phyloP scores from a whole-genome alignment of 164 flowering plant species.

The Cinnamomum chago region DNA sequence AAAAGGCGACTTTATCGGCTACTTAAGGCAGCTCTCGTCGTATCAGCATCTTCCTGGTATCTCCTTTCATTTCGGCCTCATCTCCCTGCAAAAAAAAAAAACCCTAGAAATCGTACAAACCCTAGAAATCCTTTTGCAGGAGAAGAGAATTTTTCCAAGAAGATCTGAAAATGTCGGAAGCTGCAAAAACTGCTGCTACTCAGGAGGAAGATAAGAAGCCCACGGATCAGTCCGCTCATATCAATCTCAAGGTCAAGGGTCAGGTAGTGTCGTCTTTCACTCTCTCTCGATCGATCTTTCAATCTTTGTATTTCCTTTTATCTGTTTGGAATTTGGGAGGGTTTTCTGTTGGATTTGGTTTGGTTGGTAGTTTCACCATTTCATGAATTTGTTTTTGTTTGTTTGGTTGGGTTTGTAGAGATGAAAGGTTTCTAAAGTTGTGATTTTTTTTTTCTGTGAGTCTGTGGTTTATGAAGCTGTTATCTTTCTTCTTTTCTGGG shows the following conservation, averaged over 20 bases:
- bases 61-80: not conserved
- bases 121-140: not conserved
- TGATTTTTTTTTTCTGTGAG: too few species aligned
- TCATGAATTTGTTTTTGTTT: too few species aligned
- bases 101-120: slow-evolving; percentile 1
- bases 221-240: slow-evolving; percentile 18
- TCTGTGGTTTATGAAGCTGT: too few species aligned
- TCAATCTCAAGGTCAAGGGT: slow-evolving; percentile 27
- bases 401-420: too few species aligned
- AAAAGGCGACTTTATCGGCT: not conserved
- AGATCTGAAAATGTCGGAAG: slow-evolving; percentile 13
- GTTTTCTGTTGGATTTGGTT: too few species aligned
- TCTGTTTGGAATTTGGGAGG: too few species aligned
- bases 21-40: not conserved
- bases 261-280: slow-evolving; percentile 7
- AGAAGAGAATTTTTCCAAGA: not conserved
- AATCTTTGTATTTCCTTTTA: too few species aligned
- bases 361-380: too few species aligned
- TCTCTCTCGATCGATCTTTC: not conserved
- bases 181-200: slow-evolving; percentile 6
- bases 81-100: not conserved
- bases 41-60: not conserved
- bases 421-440: too few species aligned
- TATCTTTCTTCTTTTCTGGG: too few species aligned
- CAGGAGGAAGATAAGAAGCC: slow-evolving; percentile 28